Conservation (phyloP, 306 rosid species). For the Corylus americana region DNA sequence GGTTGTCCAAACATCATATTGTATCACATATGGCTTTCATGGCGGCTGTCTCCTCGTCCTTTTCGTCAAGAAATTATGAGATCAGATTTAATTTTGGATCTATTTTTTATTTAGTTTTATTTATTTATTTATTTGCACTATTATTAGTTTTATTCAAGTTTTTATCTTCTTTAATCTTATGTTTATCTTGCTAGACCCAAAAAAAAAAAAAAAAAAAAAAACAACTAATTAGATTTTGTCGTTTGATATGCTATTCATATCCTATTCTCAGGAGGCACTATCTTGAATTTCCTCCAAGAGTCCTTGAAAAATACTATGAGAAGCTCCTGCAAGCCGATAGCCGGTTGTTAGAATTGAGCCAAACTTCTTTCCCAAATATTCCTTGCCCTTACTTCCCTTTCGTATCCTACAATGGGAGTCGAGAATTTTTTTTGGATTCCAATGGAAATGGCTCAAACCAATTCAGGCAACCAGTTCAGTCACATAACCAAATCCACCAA, state of each 20-base stretch:
- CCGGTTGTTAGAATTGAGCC: slow-evolving; percentile 25
- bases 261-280: neutral
- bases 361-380: slow-evolving; percentile 21
- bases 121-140: too few relatives aligned
- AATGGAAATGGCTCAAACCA: neutral
- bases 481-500: slow-evolving; percentile 16
- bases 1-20: too few relatives aligned
- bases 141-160: too few relatives aligned
- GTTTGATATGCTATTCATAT: neutral
- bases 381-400: slow-evolving; percentile 27
- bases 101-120: too few relatives aligned
- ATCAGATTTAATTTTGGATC: neutral
- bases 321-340: slow-evolving; percentile 27
- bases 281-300: slow-evolving; percentile 32
- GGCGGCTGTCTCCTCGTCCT: too few relatives aligned
- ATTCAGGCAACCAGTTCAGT: neutral
- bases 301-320: slow-evolving; percentile 32
- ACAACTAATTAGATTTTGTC: neutral
- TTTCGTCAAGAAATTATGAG: too few relatives aligned
- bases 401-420: neutral
- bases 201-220: neutral
- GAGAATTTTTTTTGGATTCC: too few relatives aligned
- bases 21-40: too few relatives aligned
- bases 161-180: too few relatives aligned
- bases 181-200: too few relatives aligned